A percentile compares a stretch with the other conserved stretches of the same genome.
These are phyloP conservation scores for Circinella minor DNA, from an alignment of 371 early-diverging fungal species.

Conservation along the genomic window DNA sequence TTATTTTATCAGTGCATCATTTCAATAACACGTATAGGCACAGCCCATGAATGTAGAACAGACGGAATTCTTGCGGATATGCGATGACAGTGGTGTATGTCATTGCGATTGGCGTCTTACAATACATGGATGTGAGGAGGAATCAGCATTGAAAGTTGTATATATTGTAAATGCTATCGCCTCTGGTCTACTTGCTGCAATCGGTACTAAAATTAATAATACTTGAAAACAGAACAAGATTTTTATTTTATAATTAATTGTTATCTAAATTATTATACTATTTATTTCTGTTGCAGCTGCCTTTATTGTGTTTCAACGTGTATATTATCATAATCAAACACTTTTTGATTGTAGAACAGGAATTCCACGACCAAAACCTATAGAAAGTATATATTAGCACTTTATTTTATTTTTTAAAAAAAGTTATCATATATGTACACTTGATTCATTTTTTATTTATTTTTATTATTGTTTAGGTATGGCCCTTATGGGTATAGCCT, in stretches of 20 bases:
- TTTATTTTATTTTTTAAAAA: too few relatives aligned
- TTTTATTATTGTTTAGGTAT: background rate
- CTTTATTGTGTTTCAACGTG: slow-evolving; percentile 20
- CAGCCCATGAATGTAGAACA: slow-evolving; percentile 5
- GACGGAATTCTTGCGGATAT: slow-evolving; percentile 23
- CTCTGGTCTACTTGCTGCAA: slow-evolving; percentile 21
- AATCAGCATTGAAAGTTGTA: slow-evolving; percentile 19
- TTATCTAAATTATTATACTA: too few relatives aligned
- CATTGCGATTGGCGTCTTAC: slow-evolving; percentile 35
- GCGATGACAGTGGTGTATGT: slow-evolving; percentile 19
- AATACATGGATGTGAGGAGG: slow-evolving; percentile 19
- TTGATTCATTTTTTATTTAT: too few relatives aligned
- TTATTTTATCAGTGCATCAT: too few relatives aligned
- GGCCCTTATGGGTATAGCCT: slow-evolving; percentile 21
- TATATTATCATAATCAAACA: slow-evolving; percentile 22
- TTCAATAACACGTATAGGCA: background rate
- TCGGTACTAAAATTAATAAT: slow-evolving; percentile 21
- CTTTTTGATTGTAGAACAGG: slow-evolving; percentile 24
- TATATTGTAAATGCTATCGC: slow-evolving; percentile 28
- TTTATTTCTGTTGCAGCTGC: slow-evolving; percentile 5
- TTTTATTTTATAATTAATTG: too few relatives aligned
- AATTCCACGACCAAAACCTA: slow-evolving; percentile 30
- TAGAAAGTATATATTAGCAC: slow-evolving; percentile 12
- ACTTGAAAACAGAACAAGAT: too few relatives aligned
- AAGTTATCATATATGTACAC: too few relatives aligned